Evolutionary conservation across 192 early-diverging fungal species (phyloP), one percentile per base, ranked within the genome.

Genomic region (Coemansia guatemalensis): DNA sequence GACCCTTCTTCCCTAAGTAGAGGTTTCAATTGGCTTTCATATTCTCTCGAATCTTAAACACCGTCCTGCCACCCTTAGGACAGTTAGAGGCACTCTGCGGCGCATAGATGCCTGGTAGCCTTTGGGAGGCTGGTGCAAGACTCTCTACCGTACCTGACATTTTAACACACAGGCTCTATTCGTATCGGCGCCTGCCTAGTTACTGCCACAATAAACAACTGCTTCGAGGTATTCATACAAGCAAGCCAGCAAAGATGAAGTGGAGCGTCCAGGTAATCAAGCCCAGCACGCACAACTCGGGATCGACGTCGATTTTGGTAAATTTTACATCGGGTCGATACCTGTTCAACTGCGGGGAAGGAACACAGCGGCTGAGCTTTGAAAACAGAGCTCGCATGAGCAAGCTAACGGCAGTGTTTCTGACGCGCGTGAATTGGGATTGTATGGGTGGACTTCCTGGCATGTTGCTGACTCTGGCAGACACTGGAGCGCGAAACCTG

Each of bases 261-360:
- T 87, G 82, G 73, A 68, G 69, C 51, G 62, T 86, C 8, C 86
- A 88, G 63, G 54, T 89, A 33, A 61, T 90, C 56, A 78, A 69
- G 33, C 73, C 82, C 62, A 71, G 72, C 49, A 75, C 81, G n/a
- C 78, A 90, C 69, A 80, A 83, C 50, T 57, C 71, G 27, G 76
- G 58, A 47, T 74, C 78, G 30, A 75, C 94, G 9, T 86, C 90
- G 17, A 73, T 98, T 35, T 60, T 95, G 54, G 74, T 93, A 24
- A 82, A 90, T 58, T 91, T 93, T 76, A 87, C 92, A 52, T 61
- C 57, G 8, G 84, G 90, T 49, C 81, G 91, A 27, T 95, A 95
- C 62, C 80, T 98, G 74, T 92, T 98, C 85, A 98, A 98, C 82
- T 94, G 92, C 69, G 84, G 89, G 49, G 95, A 98, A 71, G 94